Conservation (phyloP, 129 eudicot genomes). For the Heracleum sosnowskyi region DNA sequence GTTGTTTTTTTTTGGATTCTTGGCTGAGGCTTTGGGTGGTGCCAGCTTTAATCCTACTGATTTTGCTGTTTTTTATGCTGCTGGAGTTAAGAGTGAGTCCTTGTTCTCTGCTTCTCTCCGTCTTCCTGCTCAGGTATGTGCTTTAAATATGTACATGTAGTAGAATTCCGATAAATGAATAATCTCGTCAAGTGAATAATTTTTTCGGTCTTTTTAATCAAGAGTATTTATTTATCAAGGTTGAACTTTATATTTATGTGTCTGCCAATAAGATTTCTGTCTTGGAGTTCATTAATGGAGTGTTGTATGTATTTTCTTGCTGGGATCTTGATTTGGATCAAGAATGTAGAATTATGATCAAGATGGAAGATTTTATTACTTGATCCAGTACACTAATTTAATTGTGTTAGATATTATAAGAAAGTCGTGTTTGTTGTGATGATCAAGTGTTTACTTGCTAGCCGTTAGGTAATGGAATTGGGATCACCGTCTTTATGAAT, state of each 20-base stretch:
- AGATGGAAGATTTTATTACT: no score
- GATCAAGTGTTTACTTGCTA: not conserved
- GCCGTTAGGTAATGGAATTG: not conserved
- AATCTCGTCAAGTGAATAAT: no score
- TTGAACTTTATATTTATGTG: not conserved
- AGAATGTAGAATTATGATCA: no score
- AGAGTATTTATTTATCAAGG: no score
- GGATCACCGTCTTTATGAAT: not conserved
- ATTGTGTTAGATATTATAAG: not conserved
- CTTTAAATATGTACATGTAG: no score
- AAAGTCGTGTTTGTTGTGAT: not conserved
- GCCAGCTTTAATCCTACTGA: constrained; percentile 61
- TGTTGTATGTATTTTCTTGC: not conserved
- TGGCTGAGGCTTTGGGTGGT: constrained; percentile 45
- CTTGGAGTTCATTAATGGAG: no score
- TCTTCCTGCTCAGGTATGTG: constrained; percentile 66
- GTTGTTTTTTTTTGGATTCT: constrained; percentile 26
- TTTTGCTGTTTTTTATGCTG: constrained; percentile 42
- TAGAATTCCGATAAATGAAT: no score
- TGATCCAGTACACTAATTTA: not conserved
- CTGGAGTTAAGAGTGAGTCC: constrained; percentile 31
- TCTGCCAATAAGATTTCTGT: not conserved
- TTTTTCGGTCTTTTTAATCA: no score
- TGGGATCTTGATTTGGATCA: not conserved
- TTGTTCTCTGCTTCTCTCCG: constrained; percentile 45